phyloP scores from a whole-genome alignment of 441 rosid species.

The Daphne laureola region DNA sequence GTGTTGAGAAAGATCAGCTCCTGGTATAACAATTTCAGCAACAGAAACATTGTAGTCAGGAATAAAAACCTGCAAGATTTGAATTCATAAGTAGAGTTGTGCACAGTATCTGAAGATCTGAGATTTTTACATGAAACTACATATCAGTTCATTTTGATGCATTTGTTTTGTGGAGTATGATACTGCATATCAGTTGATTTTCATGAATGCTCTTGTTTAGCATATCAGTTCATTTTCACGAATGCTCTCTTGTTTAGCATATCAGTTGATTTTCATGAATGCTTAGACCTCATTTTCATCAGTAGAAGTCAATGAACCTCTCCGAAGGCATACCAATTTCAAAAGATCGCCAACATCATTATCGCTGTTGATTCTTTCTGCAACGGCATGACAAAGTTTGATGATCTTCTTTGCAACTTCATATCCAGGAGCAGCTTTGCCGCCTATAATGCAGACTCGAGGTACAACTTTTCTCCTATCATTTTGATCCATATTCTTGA shows the following conservation, averaged over 20 bases:
- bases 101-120: background rate
- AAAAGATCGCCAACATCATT: slow-evolving; percentile 42
- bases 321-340: slow-evolving; percentile 28
- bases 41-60: slow-evolving; percentile 61
- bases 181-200: no score
- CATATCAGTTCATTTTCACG: no score
- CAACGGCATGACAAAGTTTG: slow-evolving; percentile 44
- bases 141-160: no score
- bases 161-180: no score
- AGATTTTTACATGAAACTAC: background rate
- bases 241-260: no score
- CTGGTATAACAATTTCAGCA: slow-evolving; percentile 55
- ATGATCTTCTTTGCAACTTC: slow-evolving; percentile 43
- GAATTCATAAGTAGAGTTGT: background rate
- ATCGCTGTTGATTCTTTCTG: slow-evolving; percentile 39
- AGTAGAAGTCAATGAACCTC: no score
- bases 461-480: slow-evolving; percentile 44
- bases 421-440: slow-evolving; percentile 61
- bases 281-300: no score
- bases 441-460: slow-evolving; percentile 50
- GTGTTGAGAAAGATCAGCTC: slow-evolving; percentile 60
- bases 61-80: slow-evolving; percentile 39
- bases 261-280: no score
- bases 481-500: slow-evolving; percentile 37
- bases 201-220: no score